Evolutionary conservation across 192 early-diverging fungal species (phyloP).

Genomic region (Lobulomyces angularis): DNA sequence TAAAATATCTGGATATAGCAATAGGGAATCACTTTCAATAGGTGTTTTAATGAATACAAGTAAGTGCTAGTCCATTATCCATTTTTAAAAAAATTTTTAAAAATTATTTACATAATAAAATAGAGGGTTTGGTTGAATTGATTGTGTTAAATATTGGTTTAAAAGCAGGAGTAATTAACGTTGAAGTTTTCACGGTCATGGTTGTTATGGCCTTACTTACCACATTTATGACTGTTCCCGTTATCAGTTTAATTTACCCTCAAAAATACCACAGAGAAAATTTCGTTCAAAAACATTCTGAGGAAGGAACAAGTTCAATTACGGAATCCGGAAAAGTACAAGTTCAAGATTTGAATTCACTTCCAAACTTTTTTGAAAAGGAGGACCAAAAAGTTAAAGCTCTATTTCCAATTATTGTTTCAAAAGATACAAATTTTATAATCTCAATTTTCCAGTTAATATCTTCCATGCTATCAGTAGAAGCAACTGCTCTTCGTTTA

Average conservation of each 20-base stretch:
- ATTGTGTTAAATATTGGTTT: conserved; percentile 91
- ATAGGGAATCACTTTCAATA: conserved; percentile 73
- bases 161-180: conserved; percentile 70
- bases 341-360: no score
- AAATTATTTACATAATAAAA: no score
- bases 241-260: conserved; percentile 64
- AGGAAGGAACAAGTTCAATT: no score
- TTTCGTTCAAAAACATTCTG: conserved; percentile 9
- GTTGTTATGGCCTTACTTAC: conserved; percentile 75
- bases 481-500: no score
- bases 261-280: conserved; percentile 37
- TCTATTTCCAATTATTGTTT: no score
- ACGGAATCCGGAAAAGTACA: no score
- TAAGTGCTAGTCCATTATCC: conserved; percentile 46
- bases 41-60: conserved; percentile 92
- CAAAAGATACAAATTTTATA: no score
- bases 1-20: conserved; percentile 50
- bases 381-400: no score
- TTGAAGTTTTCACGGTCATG: conserved; percentile 54
- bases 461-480: no score
- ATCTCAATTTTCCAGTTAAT: no score
- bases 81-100: no score
- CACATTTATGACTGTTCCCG: conserved; percentile 77
- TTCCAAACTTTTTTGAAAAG: no score
- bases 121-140: conserved; percentile 76